Conservation (phyloP, 345 rosid species). For the Eucalyptus sp. region DNA sequence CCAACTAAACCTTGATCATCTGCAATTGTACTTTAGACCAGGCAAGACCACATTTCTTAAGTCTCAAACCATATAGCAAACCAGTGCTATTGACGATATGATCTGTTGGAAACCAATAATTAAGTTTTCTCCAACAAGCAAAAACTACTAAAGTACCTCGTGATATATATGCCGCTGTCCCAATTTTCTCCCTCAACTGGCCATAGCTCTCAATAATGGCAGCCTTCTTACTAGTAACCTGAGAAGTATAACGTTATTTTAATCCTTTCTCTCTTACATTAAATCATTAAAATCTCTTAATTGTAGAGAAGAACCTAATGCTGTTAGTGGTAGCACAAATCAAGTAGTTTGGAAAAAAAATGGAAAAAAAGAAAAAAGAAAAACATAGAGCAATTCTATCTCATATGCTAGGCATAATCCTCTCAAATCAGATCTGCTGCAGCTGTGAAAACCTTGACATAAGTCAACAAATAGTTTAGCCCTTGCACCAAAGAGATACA, state of each 20-base stretch:
- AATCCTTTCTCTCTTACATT: not conserved
- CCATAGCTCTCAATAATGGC: constrained; percentile 48
- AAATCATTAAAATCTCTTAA: not conserved
- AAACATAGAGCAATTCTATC: not conserved
- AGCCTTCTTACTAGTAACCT: constrained; percentile 92
- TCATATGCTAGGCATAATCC: not conserved
- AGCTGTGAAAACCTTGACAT: not conserved
- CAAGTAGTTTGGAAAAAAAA: not conserved
- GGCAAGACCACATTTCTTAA: not conserved
- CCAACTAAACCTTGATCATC: not conserved
- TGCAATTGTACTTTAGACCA: not conserved
- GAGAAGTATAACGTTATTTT: not conserved
- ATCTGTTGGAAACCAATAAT: not conserved
- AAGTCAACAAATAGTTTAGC: not conserved
- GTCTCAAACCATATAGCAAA: not conserved
- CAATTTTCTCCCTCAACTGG: constrained; percentile 65
- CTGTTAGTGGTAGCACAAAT: not conserved
- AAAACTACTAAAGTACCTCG: constrained; percentile 22
- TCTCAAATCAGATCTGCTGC: not conserved
- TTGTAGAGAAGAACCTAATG: not conserved
- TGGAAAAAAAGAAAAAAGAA: not conserved
- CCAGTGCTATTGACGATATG: not conserved
- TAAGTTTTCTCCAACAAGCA: not conserved
- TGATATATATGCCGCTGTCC: constrained; percentile 62
- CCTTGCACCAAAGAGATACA: not conserved